Conservation (phyloP, 2,329 filamentous ascomycete species). For the Neonectria hederae region DNA sequence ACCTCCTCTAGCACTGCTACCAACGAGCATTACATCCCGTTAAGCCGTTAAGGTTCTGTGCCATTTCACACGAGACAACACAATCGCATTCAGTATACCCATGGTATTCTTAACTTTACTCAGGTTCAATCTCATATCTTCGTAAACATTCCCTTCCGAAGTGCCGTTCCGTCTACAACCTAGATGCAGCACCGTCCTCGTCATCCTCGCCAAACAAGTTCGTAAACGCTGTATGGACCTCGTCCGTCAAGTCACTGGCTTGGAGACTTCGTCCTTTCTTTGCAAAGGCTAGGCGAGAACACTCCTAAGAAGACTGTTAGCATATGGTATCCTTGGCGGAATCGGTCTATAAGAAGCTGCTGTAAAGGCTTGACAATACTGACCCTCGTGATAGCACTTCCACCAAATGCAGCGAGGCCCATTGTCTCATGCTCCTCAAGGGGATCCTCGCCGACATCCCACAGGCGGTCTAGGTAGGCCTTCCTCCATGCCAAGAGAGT, state of each 20-base stretch:
- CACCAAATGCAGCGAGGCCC: slow-evolving; percentile 84
- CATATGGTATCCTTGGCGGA: neutral
- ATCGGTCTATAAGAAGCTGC: neutral
- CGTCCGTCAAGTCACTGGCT: slow-evolving; percentile 90
- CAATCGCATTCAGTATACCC: neutral
- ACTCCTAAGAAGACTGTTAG: slow-evolving; percentile 63
- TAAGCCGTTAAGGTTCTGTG: neutral
- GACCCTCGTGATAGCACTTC: slow-evolving; percentile 85
- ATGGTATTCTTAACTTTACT: neutral
- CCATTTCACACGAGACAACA: neutral
- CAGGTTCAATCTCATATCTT: neutral
- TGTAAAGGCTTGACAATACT: slow-evolving; percentile 42
- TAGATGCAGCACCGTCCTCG: slow-evolving; percentile 48
- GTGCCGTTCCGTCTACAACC: slow-evolving; percentile 41
- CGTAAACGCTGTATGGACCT: slow-evolving; percentile 84
- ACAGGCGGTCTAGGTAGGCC: slow-evolving; percentile 85
- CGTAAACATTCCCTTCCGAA: neutral
- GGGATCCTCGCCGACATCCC: slow-evolving; percentile 66
- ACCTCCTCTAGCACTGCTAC: neutral
- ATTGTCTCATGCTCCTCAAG: slow-evolving; percentile 69
- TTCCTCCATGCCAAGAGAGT: slow-evolving; percentile 90
- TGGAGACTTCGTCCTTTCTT: slow-evolving; percentile 89
- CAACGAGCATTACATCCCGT: neutral
- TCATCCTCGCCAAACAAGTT: slow-evolving; percentile 80
- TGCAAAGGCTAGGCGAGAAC: slow-evolving; percentile 84